These are phyloP conservation scores for Platismatia glauca DNA, from an alignment of 495 filamentous ascomycete genomes.

Conservation along the genomic window DNA sequence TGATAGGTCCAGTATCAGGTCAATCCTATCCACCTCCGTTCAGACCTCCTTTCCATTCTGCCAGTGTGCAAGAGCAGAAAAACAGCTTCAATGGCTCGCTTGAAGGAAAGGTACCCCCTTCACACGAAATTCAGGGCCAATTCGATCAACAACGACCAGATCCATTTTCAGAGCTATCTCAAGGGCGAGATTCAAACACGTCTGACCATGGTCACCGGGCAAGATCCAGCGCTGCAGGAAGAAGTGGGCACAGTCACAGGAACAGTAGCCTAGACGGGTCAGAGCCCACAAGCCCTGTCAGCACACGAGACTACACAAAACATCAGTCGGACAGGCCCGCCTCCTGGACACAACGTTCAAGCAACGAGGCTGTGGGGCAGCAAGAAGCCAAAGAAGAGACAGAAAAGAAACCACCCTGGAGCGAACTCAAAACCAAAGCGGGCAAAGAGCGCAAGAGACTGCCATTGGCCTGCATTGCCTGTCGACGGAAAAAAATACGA, in stretches of 20 bases:
- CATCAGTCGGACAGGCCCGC: constrained; percentile 10
- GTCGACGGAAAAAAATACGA: constrained; percentile 92
- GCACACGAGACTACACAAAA: constrained; percentile 36
- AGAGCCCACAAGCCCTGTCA: constrained; percentile 38
- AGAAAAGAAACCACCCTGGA: constrained; percentile 68
- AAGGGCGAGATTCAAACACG: background rate
- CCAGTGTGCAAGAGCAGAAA: constrained; percentile 7
- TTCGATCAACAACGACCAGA: constrained; percentile 10
- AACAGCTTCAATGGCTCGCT: constrained; percentile 10
- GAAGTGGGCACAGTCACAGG: constrained; percentile 8
- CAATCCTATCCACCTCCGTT: constrained; percentile 17
- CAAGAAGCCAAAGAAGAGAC: constrained; percentile 43
- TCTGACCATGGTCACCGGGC: background rate
- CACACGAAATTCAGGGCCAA: constrained; percentile 9
- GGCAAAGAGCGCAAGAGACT: constrained; percentile 92
- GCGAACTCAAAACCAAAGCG: constrained; percentile 93
- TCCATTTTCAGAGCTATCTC: constrained; percentile 13
- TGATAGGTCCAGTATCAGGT: constrained; percentile 9
- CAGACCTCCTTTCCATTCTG: constrained; percentile 12
- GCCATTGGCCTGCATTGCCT: constrained; percentile 92
- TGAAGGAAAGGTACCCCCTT: constrained; percentile 10
- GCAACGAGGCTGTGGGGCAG: constrained; percentile 24
- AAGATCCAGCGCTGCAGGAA: constrained; percentile 5
- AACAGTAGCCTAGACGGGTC: constrained; percentile 31
- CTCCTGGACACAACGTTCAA: constrained; percentile 6